Evolutionary conservation across 2,329 filamentous ascomycete species (phyloP).

Genomic region (Fusarium piperis): DNA sequence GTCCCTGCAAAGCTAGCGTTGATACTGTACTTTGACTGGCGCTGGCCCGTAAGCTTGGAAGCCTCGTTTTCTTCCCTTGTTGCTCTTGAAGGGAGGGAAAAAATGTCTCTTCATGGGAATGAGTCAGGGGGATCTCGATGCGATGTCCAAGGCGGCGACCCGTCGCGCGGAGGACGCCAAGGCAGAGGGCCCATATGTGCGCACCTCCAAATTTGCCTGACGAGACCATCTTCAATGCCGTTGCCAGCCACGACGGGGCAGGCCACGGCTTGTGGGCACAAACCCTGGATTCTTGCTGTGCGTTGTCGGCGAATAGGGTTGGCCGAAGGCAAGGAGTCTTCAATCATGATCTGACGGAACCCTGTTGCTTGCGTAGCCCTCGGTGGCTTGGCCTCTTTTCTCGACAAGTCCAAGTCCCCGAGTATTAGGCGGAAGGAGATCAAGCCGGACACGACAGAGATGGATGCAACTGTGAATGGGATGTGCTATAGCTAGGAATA

Average conservation of each 20-base stretch:
- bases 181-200: constrained; percentile 2
- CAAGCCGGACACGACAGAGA: background rate
- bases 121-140: constrained; percentile 25
- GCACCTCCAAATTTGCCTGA: constrained; percentile 10
- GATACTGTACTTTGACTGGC: constrained; percentile 15
- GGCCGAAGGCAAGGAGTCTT: background rate
- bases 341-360: background rate
- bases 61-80: background rate
- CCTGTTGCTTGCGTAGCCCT: background rate
- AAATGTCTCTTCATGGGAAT: background rate
- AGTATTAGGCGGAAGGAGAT: background rate
- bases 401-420: background rate
- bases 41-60: background rate
- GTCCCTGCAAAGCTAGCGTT: constrained; percentile 17
- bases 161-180: background rate
- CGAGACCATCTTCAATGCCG: constrained; percentile 13
- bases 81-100: background rate
- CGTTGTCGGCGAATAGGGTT: background rate
- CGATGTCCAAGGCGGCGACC: background rate
- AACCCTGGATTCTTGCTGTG: background rate
- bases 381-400: background rate
- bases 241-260: constrained; percentile 17
- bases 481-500: background rate
- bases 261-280: constrained; percentile 1
- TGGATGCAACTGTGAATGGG: background rate